phyloP scores from a whole-genome alignment of 2,329 filamentous ascomycete genomes.

The Escovopsis weberi region DNA sequence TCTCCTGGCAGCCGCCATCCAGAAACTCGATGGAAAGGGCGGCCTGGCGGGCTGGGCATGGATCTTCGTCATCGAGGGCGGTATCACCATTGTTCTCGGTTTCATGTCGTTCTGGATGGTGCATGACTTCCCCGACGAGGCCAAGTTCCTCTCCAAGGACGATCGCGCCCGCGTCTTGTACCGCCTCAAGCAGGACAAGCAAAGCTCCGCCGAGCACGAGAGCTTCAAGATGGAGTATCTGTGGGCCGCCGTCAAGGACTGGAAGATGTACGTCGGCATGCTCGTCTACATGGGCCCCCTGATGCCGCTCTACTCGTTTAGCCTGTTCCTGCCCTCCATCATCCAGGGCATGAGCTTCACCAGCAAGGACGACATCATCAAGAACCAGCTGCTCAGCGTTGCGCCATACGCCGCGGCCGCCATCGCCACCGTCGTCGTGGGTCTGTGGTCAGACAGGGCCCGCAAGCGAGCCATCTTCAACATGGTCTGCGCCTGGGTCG shows the following conservation, averaged over 20 bases:
- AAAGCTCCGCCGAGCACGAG: conserved; percentile 61
- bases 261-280: conserved; percentile 68
- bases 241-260: conserved; percentile 59
- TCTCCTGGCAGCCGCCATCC: conserved; percentile 56
- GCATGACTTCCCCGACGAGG: conserved; percentile 67
- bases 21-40: conserved; percentile 51
- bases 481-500: conserved; percentile 53
- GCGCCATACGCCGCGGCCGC: conserved; percentile 26
- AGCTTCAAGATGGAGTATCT: conserved; percentile 60
- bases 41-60: conserved; percentile 44
- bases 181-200: conserved; percentile 55
- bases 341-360: conserved; percentile 39
- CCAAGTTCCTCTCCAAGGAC: conserved; percentile 52
- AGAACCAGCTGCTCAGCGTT: conserved; percentile 32
- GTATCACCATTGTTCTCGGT: conserved; percentile 55
- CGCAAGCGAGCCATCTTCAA: conserved; percentile 66
- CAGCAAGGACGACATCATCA: conserved; percentile 17
- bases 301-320: conserved; percentile 61
- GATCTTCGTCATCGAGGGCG: conserved; percentile 58
- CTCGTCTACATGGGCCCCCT: conserved; percentile 66
- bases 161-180: conserved; percentile 61
- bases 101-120: conserved; percentile 62
- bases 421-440: conserved; percentile 21
- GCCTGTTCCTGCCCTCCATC: conserved; percentile 67
- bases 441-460: conserved; percentile 64